Evolutionary conservation across 306 rosid genomes (phyloP), one percentile per base, ranked within the genome.

Genomic region (Sophora flavescens): DNA sequence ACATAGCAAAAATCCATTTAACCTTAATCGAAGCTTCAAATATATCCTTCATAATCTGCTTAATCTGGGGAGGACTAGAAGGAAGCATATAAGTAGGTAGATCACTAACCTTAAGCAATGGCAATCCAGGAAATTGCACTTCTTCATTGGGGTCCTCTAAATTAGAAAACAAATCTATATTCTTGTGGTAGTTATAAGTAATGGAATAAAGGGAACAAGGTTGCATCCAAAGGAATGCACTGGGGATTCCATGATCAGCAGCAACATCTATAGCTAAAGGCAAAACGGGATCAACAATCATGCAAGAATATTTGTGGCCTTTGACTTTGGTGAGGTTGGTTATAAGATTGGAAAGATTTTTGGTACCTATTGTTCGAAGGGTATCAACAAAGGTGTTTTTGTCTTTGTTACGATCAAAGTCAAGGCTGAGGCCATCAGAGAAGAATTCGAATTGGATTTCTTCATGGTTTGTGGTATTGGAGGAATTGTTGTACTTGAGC

Each of bases 151-250:
- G 86, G 22, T 81, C 78, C 33, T 77, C 83, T 26, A 89, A 41
- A 14, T 56, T 33, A 0, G 83, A 80, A 32, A 86, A 85, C 0
- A 4, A 0, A 17, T 79, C 15, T 0, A 7, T 54, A 10, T 70
- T 63, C 32, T 80, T 83, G 18, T 32, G 73, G 74, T 74, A 82
- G n/a, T 74, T 87, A 11, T 83, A 87, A 13, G 75, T 81, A 16
- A 91, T 82, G 5, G 93, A 88, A 68, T 74, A 91, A 4, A 72
- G 3, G 0, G 91, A 80, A 35, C 80, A 75, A 2, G 93, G 81
- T 50, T 88, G 96, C 74, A 86, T 83, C 96, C 96, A 91, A 13
- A 88, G 89, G 66, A 84, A 5, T 0, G 90, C 93, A 38, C 90
- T 87, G 3, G 90, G 93, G 75, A 87, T 84, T 2, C 39, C 56